Conservation (phyloP, 2,329 filamentous ascomycete genomes). For the Colletotrichum endophyticum region DNA sequence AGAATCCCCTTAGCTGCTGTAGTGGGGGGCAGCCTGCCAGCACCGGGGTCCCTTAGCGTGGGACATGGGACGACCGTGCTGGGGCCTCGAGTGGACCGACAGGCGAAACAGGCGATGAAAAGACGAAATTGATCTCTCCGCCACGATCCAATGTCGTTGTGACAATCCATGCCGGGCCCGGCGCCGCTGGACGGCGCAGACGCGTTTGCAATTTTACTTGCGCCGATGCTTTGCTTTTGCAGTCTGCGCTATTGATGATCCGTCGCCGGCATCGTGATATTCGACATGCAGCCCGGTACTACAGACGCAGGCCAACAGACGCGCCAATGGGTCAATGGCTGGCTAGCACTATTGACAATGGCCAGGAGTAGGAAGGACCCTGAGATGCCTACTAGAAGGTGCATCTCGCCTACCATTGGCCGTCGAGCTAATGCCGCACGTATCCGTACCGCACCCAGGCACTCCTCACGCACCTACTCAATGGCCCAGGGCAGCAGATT, state of each 20-base stretch:
- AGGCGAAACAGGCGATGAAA: conserved; percentile 16
- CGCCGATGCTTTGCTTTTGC: conserved; percentile 12
- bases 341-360: background rate
- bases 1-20: background rate
- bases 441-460: background rate
- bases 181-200: background rate
- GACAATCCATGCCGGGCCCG: conserved; percentile 11
- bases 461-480: background rate
- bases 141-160: conserved; percentile 16
- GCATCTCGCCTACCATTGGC: background rate
- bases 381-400: background rate
- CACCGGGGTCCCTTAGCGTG: conserved; percentile 1
- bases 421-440: conserved; percentile 4
- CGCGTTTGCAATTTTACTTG: conserved; percentile 16
- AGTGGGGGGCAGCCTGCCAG: background rate
- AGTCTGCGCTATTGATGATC: conserved; percentile 13
- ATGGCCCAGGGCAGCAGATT: background rate
- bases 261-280: background rate
- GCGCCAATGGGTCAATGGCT: background rate
- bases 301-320: background rate
- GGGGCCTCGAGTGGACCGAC: conserved; percentile 12
- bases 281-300: background rate
- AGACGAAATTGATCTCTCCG: conserved; percentile 20
- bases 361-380: background rate
- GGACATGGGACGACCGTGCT: conserved; percentile 15